A percentile compares a stretch with the other conserved stretches of the same genome.
phyloP scores from a whole-genome alignment of 768 basidiomycete genomes.

The Dentipellis fragilis region DNA sequence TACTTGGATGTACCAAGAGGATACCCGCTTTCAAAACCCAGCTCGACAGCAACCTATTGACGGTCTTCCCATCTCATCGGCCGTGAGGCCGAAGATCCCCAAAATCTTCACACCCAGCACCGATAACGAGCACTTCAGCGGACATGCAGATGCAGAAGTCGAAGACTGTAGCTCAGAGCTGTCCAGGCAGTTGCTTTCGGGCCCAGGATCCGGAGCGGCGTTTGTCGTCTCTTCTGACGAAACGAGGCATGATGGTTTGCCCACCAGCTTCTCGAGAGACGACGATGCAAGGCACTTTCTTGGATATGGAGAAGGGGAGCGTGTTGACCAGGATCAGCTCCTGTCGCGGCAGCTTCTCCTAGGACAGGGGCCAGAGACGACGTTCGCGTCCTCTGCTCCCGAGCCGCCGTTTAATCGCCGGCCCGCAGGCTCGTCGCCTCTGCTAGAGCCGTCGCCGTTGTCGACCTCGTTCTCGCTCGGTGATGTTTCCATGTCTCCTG shows the following conservation, averaged over 20 bases:
- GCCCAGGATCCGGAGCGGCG: no score
- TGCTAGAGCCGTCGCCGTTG: constrained; percentile 2
- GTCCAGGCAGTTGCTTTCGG: no score
- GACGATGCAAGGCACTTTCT: background rate
- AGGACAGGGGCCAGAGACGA: background rate
- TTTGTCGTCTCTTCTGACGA: no score
- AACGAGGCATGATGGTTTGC: background rate
- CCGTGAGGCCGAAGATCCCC: constrained; percentile 1
- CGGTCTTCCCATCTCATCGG: background rate
- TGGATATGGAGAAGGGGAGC: no score
- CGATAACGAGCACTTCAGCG: background rate
- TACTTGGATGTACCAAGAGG: constrained; percentile 4
- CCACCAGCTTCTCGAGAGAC: no score
- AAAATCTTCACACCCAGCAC: background rate
- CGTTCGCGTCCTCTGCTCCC: constrained; percentile 11
- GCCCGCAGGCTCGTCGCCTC: constrained; percentile 3
- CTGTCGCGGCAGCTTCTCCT: constrained; percentile 8
- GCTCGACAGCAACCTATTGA: background rate
- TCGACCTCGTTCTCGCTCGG: constrained; percentile 6
- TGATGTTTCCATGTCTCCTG: constrained; percentile 42
- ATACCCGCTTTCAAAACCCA: background rate
- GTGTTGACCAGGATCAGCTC: constrained; percentile 6
- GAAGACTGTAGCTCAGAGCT: no score
- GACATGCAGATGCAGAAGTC: no score
- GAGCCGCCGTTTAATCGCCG: constrained; percentile 1